Conservation (phyloP, 306 rosid species). For the Dalbergia oliveri region DNA sequence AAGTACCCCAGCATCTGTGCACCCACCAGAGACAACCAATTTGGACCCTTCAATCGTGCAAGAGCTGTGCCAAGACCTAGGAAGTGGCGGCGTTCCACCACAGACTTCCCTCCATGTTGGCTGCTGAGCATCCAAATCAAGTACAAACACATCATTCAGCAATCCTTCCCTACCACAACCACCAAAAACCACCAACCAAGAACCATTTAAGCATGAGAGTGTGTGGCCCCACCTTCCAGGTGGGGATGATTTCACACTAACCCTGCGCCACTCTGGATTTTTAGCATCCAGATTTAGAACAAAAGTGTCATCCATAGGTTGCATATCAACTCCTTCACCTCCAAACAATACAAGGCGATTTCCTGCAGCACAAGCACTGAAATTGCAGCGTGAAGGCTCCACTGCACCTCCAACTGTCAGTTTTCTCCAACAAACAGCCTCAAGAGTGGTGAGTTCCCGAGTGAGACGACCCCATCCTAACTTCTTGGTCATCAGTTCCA, state of each 20-base stretch:
- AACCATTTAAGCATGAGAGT: slow-evolving; percentile 83
- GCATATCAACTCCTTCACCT: slow-evolving; percentile 98
- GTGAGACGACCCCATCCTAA: slow-evolving; percentile 97
- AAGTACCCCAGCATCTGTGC: slow-evolving; percentile 92
- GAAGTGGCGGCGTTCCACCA: slow-evolving; percentile 91
- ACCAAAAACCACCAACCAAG: slow-evolving; percentile 93
- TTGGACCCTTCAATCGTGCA: slow-evolving; percentile 95
- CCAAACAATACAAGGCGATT: slow-evolving; percentile 94
- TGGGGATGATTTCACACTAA: slow-evolving; percentile 91
- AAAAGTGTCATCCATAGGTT: slow-evolving; percentile 97
- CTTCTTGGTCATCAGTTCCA: slow-evolving; percentile 91
- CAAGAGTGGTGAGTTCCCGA: slow-evolving; percentile 92
- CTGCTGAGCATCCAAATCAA: slow-evolving; percentile 97
- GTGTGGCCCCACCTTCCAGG: slow-evolving; percentile 99
- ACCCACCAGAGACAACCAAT: slow-evolving; percentile 94
- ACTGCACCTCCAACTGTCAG: slow-evolving; percentile 87
- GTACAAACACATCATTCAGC: slow-evolving; percentile 91
- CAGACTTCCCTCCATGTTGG: slow-evolving; percentile 94
- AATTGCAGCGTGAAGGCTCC: slow-evolving; percentile 97
- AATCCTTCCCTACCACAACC: slow-evolving; percentile 95
- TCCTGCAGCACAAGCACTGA: slow-evolving; percentile 97
- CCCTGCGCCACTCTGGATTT: slow-evolving; percentile 86
- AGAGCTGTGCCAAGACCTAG: slow-evolving; percentile 98
- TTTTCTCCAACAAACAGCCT: slow-evolving; percentile 96
- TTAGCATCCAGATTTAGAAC: slow-evolving; percentile 93